Evolutionary conservation across 2,329 filamentous ascomycete genomes (phyloP), one percentile per base, ranked within the genome.

Genomic region (Phialophora tarda): DNA sequence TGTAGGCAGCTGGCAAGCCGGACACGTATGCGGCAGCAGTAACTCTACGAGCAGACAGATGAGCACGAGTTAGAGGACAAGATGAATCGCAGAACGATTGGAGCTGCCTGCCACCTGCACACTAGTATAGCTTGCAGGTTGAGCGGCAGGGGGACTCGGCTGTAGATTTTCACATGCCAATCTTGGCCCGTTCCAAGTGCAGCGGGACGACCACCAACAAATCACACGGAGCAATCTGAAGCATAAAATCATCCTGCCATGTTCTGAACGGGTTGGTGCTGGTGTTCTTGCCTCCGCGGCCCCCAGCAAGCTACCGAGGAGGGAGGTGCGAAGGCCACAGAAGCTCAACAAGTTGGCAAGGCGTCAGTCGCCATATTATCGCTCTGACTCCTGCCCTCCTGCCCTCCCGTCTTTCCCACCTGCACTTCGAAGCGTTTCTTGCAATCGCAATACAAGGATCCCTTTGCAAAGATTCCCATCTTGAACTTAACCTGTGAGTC

Each of bases 181-280:
- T 55, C 50, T 62, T 55, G 50, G 59, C 38, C 38, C 17, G 38
- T n/a, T 21, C 21, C 26, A 38, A 4, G 44, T 17, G 51, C 51
- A 17, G 17, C 28, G 53, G 24, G 24, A 55, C 26, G 53, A 30
- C n/a, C 12, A 34, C 12, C 53, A 55, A 23, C 53, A 34, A 55
- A 55, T 28, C 53, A 34, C 12, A 32, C 2, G 48, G 23, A 26
- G 14, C 12, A 11, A 55, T 34, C 28, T 32, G 53, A 30, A 23
- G 24, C 59, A 61, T 61, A 48, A 61, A 61, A 51, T 61, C 59
- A 61, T 61, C 41, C 57, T 48, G 38, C 34, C 38, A 41, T 47
- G 34, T 28, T 60, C 58, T 50, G 58, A 24, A 51, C 17, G 58
- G 58, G 58, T 50, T 53, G 58, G 23, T 38, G 44, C 32, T 53